These are phyloP conservation scores for Aspergillus affinis DNA, from an alignment of 495 filamentous ascomycete species.

Conservation along the genomic window DNA sequence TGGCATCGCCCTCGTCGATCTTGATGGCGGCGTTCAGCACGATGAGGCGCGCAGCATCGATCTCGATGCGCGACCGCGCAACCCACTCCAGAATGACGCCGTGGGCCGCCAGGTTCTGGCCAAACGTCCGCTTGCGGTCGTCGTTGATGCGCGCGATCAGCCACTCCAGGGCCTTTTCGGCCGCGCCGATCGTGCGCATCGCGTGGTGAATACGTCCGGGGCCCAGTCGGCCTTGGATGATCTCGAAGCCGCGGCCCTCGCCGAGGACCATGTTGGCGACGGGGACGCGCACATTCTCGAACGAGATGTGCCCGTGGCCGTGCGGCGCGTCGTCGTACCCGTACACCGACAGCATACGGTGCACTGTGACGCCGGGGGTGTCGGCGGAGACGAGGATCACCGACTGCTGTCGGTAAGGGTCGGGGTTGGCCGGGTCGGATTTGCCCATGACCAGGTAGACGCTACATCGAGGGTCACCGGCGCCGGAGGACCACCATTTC, in stretches of 20 bases:
- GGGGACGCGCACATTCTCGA: conserved; percentile 82
- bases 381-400: conserved; percentile 80
- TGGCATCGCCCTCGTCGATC: conserved; percentile 80
- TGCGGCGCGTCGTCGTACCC: conserved; percentile 95
- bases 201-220: conserved; percentile 93
- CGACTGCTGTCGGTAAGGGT: conserved; percentile 83
- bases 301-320: conserved; percentile 86
- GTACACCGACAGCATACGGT: conserved; percentile 86
- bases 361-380: conserved; percentile 73
- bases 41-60: conserved; percentile 81
- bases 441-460: conserved; percentile 94
- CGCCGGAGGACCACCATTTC: conserved; percentile 98
- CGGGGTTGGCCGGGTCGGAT: conserved; percentile 64
- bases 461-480: conserved; percentile 85
- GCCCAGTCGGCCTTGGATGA: conserved; percentile 89
- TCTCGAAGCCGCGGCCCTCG: conserved; percentile 91
- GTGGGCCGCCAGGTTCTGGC: conserved; percentile 74
- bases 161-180: conserved; percentile 84
- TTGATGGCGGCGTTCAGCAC: conserved; percentile 89
- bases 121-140: conserved; percentile 80
- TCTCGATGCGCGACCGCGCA: conserved; percentile 83
- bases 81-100: conserved; percentile 95
- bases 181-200: conserved; percentile 86
- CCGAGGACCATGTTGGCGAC: conserved; percentile 77
- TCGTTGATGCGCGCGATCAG: conserved; percentile 89